These are phyloP conservation scores for Mariannaea sp. DNA, from an alignment of 2,329 filamentous ascomycete species.

Conservation along the genomic window DNA sequence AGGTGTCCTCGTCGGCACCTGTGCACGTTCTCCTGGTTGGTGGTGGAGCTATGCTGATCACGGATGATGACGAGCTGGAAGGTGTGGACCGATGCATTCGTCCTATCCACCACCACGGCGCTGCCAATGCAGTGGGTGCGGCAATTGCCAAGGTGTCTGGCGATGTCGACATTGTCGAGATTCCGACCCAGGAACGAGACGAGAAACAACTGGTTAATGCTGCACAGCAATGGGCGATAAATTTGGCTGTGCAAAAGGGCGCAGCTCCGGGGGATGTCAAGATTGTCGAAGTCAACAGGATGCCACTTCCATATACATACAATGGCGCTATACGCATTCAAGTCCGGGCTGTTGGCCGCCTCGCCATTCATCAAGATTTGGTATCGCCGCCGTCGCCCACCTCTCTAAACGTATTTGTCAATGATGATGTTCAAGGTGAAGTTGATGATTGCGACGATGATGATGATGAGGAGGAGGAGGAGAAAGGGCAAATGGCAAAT, in stretches of 20 bases:
- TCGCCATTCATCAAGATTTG: conserved; percentile 38
- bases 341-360: conserved; percentile 42
- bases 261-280: conserved; percentile 43
- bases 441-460: too few species aligned
- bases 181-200: conserved; percentile 46
- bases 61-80: conserved; percentile 50
- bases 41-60: conserved; percentile 59
- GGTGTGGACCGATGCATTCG: conserved; percentile 56
- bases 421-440: too few species aligned
- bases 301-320: conserved; percentile 45
- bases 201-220: conserved; percentile 46
- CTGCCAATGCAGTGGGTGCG: conserved; percentile 65
- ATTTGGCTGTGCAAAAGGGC: conserved; percentile 40
- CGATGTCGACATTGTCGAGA: conserved; percentile 57
- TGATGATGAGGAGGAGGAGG: conserved; percentile 23
- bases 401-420: too few species aligned
- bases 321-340: conserved; percentile 44
- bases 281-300: conserved; percentile 53
- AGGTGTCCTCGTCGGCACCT: conserved; percentile 57
- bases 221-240: conserved; percentile 44
- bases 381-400: conserved; percentile 32
- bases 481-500: conserved; percentile 35
- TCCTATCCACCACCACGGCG: conserved; percentile 57
- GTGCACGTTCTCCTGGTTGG: conserved; percentile 61
- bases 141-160: conserved; percentile 61